phyloP scores from a whole-genome alignment of 2,329 filamentous ascomycete genomes.

The Blastomyces parvus region DNA sequence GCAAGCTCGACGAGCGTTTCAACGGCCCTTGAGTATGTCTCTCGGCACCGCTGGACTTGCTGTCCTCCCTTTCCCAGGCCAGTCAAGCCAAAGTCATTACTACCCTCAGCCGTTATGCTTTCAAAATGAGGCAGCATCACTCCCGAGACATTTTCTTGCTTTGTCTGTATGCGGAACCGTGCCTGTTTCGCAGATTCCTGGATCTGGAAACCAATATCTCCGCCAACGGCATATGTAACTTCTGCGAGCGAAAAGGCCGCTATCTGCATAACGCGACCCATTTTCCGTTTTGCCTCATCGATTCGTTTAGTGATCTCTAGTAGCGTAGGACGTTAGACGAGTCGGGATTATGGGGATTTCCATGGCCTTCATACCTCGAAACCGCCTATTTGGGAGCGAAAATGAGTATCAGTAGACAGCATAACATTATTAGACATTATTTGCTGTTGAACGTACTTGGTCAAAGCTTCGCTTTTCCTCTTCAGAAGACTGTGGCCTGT shows the following conservation, averaged over 20 bases:
- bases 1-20: slow-evolving; percentile 93
- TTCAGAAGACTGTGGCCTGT: slow-evolving; percentile 91
- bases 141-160: slow-evolving; percentile 97
- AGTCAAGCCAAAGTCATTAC: slow-evolving; percentile 92
- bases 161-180: slow-evolving; percentile 83
- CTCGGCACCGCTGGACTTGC: slow-evolving; percentile 87
- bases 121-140: slow-evolving; percentile 91
- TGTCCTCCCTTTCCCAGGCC: slow-evolving; percentile 94
- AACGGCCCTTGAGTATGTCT: slow-evolving; percentile 91
- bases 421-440: not conserved
- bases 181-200: slow-evolving; percentile 92
- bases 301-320: slow-evolving; percentile 91
- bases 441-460: slow-evolving; percentile 58
- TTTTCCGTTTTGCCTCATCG: slow-evolving; percentile 98
- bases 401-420: slow-evolving; percentile 12
- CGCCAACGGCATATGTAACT: slow-evolving; percentile 92
- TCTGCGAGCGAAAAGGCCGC: slow-evolving; percentile 95
- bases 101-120: slow-evolving; percentile 76
- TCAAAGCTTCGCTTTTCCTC: slow-evolving; percentile 94
- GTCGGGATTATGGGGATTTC: not conserved
- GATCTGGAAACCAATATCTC: slow-evolving; percentile 93
- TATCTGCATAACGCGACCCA: slow-evolving; percentile 98
- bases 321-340: slow-evolving; percentile 16
- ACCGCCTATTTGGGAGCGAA: slow-evolving; percentile 52
- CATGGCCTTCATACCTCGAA: slow-evolving; percentile 56